Evolutionary conservation across 345 rosid genomes (phyloP).

Genomic region (Citrus cavaleriei): DNA sequence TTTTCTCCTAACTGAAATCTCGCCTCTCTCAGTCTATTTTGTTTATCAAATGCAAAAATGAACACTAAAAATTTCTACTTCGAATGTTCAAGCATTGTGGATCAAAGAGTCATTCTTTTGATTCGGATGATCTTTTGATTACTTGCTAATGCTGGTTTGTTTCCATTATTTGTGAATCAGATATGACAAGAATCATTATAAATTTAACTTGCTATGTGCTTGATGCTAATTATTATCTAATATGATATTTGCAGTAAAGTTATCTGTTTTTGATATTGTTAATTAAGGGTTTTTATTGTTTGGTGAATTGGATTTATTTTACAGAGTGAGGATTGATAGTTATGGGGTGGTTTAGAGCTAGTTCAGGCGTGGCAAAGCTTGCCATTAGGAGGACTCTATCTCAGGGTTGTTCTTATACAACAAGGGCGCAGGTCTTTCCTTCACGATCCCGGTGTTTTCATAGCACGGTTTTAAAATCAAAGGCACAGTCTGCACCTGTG

Average conservation of each 20-base stretch:
- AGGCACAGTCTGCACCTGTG: constrained; percentile 61
- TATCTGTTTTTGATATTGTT: neutral
- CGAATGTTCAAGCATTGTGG: neutral
- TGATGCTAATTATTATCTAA: neutral
- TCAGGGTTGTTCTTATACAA: constrained; percentile 40
- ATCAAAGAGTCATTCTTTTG: neutral
- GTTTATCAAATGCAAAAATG: neutral
- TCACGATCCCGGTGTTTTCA: constrained; percentile 44
- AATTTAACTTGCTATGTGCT: neutral
- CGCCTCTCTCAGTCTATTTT: neutral
- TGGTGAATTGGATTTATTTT: neutral
- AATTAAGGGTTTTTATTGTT: neutral
- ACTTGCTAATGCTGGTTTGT: neutral
- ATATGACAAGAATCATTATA: neutral
- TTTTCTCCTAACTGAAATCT: neutral
- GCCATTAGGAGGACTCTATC: constrained; percentile 61
- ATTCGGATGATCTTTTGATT: neutral
- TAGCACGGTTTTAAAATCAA: constrained; percentile 46
- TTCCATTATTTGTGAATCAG: neutral
- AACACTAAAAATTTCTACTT: neutral
- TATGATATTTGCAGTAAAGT: neutral
- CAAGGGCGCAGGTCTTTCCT: constrained; percentile 42
- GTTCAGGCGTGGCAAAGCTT: constrained; percentile 55
- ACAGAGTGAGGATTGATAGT: constrained; percentile 18
- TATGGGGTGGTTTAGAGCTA: constrained; percentile 73